Percentiles rank a stretch among this genome's conserved stretches.
Evolutionary conservation across 805 yeast species (phyloP).

Genomic region (Candida alai): DNA sequence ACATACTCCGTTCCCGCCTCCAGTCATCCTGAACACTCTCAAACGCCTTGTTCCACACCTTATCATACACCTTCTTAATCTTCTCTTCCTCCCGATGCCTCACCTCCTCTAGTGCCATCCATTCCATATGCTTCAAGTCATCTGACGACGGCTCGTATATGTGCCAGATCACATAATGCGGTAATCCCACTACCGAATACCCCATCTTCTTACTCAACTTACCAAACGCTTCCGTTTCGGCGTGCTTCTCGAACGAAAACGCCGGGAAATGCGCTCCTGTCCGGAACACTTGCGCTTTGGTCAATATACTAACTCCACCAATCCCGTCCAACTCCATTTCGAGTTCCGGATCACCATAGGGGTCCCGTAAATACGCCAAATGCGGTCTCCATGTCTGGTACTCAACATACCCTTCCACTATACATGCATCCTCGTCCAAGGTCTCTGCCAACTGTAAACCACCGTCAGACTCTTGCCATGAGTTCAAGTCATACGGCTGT

Average conservation of each 20-base stretch:
- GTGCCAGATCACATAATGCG: constrained; percentile 96
- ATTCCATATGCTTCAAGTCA: constrained; percentile 78
- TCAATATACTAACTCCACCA: constrained; percentile 92
- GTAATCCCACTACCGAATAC: constrained; percentile 79
- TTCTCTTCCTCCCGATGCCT: constrained; percentile 60
- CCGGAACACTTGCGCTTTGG: constrained; percentile 83
- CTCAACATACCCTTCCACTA: constrained; percentile 96
- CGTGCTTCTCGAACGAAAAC: constrained; percentile 91
- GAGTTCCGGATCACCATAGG: constrained; percentile 90
- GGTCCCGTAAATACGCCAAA: constrained; percentile 89
- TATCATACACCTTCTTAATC: constrained; percentile 60
- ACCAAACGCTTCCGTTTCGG: constrained; percentile 97
- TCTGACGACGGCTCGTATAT: constrained; percentile 93
- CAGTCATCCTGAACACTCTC: constrained; percentile 71
- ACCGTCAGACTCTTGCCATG: constrained; percentile 85
- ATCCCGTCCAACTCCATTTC: constrained; percentile 94
- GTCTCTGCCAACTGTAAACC: constrained; percentile 71
- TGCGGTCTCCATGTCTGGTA: constrained; percentile 98
- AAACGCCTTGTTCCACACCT: constrained; percentile 74
- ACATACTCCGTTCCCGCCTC: constrained; percentile 63
- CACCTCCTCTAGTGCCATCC: constrained; percentile 81
- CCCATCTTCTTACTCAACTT: constrained; percentile 86
- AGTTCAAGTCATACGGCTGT: constrained; percentile 80
- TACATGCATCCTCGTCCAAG: constrained; percentile 89
- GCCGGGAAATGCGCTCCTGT: constrained; percentile 95